Evolutionary conservation across 768 basidiomycete species (phyloP), one percentile per base, ranked within the genome.

Genomic region (Naganishia onofrii): DNA sequence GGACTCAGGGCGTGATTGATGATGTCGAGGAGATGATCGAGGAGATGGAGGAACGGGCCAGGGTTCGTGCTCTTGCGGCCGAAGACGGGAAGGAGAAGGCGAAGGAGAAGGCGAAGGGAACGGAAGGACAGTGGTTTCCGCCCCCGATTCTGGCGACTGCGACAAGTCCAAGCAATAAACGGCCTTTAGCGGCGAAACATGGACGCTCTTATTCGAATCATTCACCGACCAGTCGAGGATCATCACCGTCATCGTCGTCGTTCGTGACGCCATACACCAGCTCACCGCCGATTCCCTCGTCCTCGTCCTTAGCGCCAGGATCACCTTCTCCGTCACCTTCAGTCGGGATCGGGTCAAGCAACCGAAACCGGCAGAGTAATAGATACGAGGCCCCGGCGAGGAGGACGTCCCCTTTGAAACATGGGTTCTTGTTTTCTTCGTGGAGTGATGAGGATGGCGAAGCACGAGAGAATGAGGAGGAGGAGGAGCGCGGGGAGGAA

Each of bases 1-100:
- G 69, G n/a, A 70, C 69, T 12, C 69, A 70, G 44, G 63, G 51
- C 28, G 69, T 70, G 36, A 65, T 70, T 13, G 64, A 70, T 31
- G 69, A 70, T 65, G 69, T 70, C 23, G 69, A 70, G 29, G 23
- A 32, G 53, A 65, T 70, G 69, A 23, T 70, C 1, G 57, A 36
- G 21, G 34, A 34, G 57, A 28, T 58, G 31, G 32, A 58, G 19
- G 34, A 17, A 23, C 32, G 57, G 21, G 32, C 32, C 3, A 34
- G n/a, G 32, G n/a, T 15, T 13, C 32, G n/a, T 5, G 57, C 48
- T n/a, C n/a, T n/a, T n/a, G n/a, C n/a, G n/a, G n/a, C n/a, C n/a
- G n/a, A n/a, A n/a, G n/a, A n/a, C n/a, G n/a, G n/a, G n/a, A n/a
- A 17, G 42, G 9, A 42, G 42, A 17, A 15, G 42, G 42, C 15